phyloP scores from a whole-genome alignment of 257 asterid genomes.

The Fraxinus anomala region DNA sequence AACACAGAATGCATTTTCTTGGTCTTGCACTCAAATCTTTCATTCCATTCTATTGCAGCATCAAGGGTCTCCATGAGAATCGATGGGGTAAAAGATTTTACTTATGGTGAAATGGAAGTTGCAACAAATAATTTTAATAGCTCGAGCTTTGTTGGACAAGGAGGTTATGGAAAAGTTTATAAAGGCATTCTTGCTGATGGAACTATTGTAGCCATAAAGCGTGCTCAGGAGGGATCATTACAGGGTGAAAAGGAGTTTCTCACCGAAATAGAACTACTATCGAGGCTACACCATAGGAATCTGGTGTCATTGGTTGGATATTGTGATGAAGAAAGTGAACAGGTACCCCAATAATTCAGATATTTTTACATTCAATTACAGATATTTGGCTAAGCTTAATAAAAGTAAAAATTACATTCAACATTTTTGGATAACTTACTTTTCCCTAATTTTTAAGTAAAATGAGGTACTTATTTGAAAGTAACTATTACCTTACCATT shows the following conservation, averaged over 20 bases:
- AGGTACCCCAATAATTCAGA: conserved; percentile 46
- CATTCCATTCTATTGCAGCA: conserved; percentile 49
- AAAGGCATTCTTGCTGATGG: conserved; percentile 83
- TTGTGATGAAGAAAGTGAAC: conserved; percentile 94
- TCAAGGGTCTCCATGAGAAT: conserved; percentile 70
- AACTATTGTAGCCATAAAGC: conserved; percentile 88
- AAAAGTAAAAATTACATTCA: not conserved
- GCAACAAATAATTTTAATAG: conserved; percentile 64
- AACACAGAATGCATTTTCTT: not conserved
- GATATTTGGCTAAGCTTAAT: not conserved
- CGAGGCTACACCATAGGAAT: conserved; percentile 92
- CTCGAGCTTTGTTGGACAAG: conserved; percentile 80
- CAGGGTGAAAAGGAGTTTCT: conserved; percentile 98
- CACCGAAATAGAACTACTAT: conserved; percentile 81
- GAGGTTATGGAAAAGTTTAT: conserved; percentile 93
- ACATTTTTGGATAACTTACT: not conserved
- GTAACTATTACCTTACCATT: not conserved
- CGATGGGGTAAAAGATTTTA: conserved; percentile 83
- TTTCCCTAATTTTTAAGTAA: not conserved
- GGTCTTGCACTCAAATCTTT: not conserved
- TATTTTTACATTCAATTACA: not conserved
- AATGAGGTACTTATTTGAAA: not conserved
- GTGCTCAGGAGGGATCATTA: conserved; percentile 87
- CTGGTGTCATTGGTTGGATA: conserved; percentile 84
- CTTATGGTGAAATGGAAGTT: conserved; percentile 58